A percentile compares a stretch with the other conserved stretches of the same genome.
These are phyloP conservation scores for Tylopilus sp. DNA, from an alignment of 768 basidiomycete genomes.

Conservation along the genomic window DNA sequence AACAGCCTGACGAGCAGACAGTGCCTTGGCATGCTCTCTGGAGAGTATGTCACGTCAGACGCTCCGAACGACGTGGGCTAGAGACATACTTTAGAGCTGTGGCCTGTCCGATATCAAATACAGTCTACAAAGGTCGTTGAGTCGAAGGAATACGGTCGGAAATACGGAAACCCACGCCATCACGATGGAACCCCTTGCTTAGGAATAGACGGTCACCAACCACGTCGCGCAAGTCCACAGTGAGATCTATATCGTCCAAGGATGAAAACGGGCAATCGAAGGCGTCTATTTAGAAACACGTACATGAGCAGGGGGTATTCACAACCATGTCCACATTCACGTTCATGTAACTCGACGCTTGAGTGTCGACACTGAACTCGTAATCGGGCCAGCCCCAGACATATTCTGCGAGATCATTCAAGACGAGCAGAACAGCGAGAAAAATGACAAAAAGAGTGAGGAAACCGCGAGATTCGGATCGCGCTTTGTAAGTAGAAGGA, in stretches of 20 bases:
- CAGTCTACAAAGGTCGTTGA: conserved; percentile 43
- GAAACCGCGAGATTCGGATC: conserved; percentile 62
- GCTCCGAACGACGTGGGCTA: neutral
- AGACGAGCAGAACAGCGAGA: conserved; percentile 67
- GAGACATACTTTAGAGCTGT: conserved; percentile 55
- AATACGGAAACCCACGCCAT: conserved; percentile 57
- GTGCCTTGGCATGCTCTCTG: conserved; percentile 60
- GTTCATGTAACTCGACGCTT: conserved; percentile 42
- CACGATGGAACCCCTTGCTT: conserved; percentile 73
- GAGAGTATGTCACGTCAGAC: neutral
- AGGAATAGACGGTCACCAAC: conserved; percentile 91
- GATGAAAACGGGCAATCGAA: too few species aligned
- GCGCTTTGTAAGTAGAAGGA: conserved; percentile 74
- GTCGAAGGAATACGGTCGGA: neutral
- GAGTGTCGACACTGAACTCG: conserved; percentile 81
- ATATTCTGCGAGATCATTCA: conserved; percentile 86
- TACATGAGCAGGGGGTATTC: conserved; percentile 91
- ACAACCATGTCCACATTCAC: conserved; percentile 93
- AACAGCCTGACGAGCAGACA: conserved; percentile 69
- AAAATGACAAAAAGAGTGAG: conserved; percentile 69
- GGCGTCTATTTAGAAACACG: conserved; percentile 34
- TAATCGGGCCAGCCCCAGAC: conserved; percentile 94
- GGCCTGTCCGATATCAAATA: conserved; percentile 82
- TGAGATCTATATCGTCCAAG: too few species aligned
- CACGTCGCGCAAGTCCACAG: conserved; percentile 87